Conservation (phyloP, 495 filamentous ascomycete species). For the Hypoxylon lienhwacheense region DNA sequence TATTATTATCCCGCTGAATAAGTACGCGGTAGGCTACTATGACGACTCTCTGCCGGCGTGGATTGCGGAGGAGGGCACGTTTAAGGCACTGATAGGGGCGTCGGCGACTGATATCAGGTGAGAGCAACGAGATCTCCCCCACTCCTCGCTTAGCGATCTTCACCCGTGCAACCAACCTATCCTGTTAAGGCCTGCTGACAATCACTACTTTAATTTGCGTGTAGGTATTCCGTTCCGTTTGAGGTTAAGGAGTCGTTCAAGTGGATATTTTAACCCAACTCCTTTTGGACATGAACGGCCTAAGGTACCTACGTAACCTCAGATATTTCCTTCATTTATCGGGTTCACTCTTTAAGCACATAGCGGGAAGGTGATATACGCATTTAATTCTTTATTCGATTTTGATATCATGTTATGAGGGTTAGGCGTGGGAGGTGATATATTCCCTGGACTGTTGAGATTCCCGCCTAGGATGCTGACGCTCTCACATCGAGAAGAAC, state of each 20-base stretch:
- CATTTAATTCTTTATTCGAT: constrained; percentile 3
- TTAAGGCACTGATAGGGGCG: constrained; percentile 65
- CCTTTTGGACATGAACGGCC: not conserved
- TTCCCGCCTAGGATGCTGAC: constrained; percentile 18
- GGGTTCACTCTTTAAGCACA: constrained; percentile 17
- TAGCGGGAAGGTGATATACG: constrained; percentile 10
- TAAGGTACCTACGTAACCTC: not conserved
- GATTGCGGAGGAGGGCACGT: constrained; percentile 77
- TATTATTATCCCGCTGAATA: constrained; percentile 66
- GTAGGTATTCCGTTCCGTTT: constrained; percentile 52
- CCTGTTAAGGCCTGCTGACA: constrained; percentile 21
- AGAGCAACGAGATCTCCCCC: constrained; percentile 29
- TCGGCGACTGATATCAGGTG: constrained; percentile 52
- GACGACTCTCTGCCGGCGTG: constrained; percentile 70
- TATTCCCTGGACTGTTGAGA: constrained; percentile 16
- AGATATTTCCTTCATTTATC: constrained; percentile 4
- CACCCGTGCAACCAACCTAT: constrained; percentile 21
- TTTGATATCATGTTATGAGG: constrained; percentile 22
- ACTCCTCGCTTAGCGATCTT: constrained; percentile 20
- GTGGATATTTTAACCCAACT: constrained; percentile 50
- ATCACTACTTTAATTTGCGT: constrained; percentile 17
- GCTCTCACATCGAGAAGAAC: constrained; percentile 4
- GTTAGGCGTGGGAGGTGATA: constrained; percentile 21
- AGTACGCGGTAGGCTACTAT: constrained; percentile 79
- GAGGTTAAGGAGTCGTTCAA: constrained; percentile 62